A percentile compares a stretch with the other conserved stretches of the same genome.
These are phyloP conservation scores for Globisporangium solare DNA, from an alignment of 352 stramenopile genomes.

Conservation along the genomic window DNA sequence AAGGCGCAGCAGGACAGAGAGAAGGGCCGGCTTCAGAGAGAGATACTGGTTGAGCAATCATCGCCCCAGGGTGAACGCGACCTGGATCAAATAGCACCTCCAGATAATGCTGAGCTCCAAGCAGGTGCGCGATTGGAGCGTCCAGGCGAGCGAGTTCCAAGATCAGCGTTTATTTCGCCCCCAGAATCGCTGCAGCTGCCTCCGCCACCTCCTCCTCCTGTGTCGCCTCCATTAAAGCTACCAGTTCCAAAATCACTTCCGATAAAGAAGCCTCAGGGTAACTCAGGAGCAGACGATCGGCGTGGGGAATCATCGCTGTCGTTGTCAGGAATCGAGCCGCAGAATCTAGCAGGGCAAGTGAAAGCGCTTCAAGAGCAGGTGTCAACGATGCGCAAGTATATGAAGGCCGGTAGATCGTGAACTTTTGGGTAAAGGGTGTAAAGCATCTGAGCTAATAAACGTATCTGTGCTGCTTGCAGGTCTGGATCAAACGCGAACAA, in stretches of 20 bases:
- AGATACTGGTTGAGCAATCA: not conserved
- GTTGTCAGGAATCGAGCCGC: not conserved
- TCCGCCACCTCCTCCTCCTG: not conserved
- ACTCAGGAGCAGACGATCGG: not conserved
- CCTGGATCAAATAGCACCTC: not conserved
- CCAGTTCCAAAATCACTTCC: not conserved
- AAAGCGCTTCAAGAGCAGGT: conserved; percentile 43
- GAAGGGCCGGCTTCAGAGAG: conserved; percentile 12
- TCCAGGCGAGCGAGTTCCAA: not conserved
- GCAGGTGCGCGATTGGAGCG: not conserved
- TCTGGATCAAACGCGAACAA: conserved; percentile 71
- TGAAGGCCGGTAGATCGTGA: conserved; percentile 35
- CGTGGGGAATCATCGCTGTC: not conserved
- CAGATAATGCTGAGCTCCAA: not conserved
- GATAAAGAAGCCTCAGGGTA: not conserved
- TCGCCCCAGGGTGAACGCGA: not conserved
- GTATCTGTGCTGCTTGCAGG: conserved; percentile 12
- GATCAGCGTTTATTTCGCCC: not conserved
- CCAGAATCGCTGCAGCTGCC: not conserved
- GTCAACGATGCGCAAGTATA: conserved; percentile 59
- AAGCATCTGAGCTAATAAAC: not conserved
- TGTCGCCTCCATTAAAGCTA: too few relatives aligned
- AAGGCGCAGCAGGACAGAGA: conserved; percentile 27
- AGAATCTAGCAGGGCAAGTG: conserved; percentile 15
- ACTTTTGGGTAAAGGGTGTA: not conserved